Evolutionary conservation across 306 rosid genomes (phyloP).

Genomic region (peach (Prunus persica)): Prunus_persica_NCBIv2 NC_034012.1:1610501-1611000

Average conservation of each 20-base stretch:
- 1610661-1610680: neutral
- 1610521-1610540: neutral
- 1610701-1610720: neutral
- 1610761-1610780: too few species aligned
- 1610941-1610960: too few species aligned
- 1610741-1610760: neutral
- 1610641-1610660: neutral
- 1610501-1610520: neutral
- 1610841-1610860: neutral
- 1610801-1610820: too few species aligned
- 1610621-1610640: neutral
- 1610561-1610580: neutral
- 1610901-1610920: conserved; percentile 1
- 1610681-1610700: neutral
- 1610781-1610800: too few species aligned
- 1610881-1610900: conserved; percentile 8
- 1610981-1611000: too few species aligned
- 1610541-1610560: neutral
- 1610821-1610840: too few species aligned
- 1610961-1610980: too few species aligned
- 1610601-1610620: conserved; percentile 20
- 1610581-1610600: conserved; percentile 20
- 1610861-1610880: neutral
- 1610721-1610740: neutral
- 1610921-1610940: too few species aligned